A percentile compares a stretch with the other conserved stretches of the same genome.
Conservation (phyloP, 1,284 basidiomycete genomes). For the Ceraceosorus guamensis region DNA sequence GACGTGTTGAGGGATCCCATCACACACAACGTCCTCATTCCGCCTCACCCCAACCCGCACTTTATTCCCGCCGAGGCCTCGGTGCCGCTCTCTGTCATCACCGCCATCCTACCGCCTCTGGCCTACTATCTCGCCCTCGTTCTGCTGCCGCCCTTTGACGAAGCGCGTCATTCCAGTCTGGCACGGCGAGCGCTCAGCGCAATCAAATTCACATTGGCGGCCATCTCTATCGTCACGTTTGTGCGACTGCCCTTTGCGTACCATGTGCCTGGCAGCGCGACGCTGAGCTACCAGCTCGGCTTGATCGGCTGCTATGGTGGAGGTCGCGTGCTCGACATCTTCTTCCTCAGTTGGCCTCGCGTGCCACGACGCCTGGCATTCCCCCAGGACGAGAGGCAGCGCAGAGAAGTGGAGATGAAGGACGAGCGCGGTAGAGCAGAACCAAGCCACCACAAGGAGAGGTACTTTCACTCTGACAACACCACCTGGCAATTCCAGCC, state of each 20-base stretch:
- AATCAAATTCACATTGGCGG: constrained; percentile 9
- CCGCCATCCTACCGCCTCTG: constrained; percentile 19
- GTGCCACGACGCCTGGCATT: constrained; percentile 9
- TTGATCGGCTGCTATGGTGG: constrained; percentile 23
- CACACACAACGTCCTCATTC: too few relatives aligned
- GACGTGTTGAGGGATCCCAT: too few relatives aligned
- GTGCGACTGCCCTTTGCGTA: constrained; percentile 20
- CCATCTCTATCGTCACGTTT: constrained; percentile 16
- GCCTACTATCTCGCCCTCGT: constrained; percentile 25
- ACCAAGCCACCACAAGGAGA: too few relatives aligned
- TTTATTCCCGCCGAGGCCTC: constrained; percentile 3
- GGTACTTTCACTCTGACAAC: too few relatives aligned
- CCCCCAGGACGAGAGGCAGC: too few relatives aligned
- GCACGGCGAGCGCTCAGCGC: constrained; percentile 6
- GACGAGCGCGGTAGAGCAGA: not conserved
- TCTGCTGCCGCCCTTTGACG: constrained; percentile 17
- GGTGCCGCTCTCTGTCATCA: constrained; percentile 19
- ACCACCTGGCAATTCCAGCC: not conserved
- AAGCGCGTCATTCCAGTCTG: constrained; percentile 11
- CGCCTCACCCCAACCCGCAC: too few relatives aligned
- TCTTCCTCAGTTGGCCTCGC: constrained; percentile 26
- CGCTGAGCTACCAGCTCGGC: constrained; percentile 29
- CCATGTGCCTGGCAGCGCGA: constrained; percentile 21
- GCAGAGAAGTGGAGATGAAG: not conserved
- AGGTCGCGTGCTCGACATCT: constrained; percentile 23